Evolutionary conservation across 1,284 basidiomycete species (phyloP), one percentile per base, ranked within the genome.

Genomic region (Sanguinoderma infundibulare): DNA sequence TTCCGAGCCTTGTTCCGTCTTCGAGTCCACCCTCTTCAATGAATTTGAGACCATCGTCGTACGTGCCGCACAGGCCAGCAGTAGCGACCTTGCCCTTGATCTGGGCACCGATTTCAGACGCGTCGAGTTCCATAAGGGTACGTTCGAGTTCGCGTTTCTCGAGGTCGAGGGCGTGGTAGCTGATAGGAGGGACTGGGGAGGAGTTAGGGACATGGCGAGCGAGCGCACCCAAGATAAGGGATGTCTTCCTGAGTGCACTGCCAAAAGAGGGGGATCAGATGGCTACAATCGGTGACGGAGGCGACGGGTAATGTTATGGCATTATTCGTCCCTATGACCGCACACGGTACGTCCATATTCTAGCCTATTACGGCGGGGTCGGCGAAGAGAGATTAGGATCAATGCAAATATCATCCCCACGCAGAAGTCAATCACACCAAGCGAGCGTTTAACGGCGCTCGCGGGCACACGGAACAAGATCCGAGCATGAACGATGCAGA

Each of bases 111-210:
- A 93, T 80, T 10, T 84, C 80, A 15, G 81, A 91, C 64, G 78
- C 74, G 42, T 83, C 76, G 65, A 98, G 87, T 70, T 90, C 83
- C 38, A 78, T 78, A 50, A 98, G 82, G 4, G 94, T 94, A 26
- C 95, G 88, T 64, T 90, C 84, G 35, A 98, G 87, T 73, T 98
- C 95, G 56, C 85, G 84, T 67, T 90, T 83, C 75, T 97, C 95
- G 30, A 98, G 87, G 72, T 98, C 97, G 56, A 99, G 89, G 14
- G 96, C 95, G 78, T 94, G 96, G 77, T 98, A 98, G 1, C 89
- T 92, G 70, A 93, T 87, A 10, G 87, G 85, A 1, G 87, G 78
- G 17, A 74, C 63, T 1, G 73, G 55, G 7, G 70, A 71, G 3
- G 68, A 63, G 17, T 72, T 69, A 22, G 78, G 72, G 8, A 84